Evolutionary conservation across 1,284 basidiomycete species (phyloP), one percentile per base, ranked within the genome.

Genomic region (Cerioporus squamosus): DNA sequence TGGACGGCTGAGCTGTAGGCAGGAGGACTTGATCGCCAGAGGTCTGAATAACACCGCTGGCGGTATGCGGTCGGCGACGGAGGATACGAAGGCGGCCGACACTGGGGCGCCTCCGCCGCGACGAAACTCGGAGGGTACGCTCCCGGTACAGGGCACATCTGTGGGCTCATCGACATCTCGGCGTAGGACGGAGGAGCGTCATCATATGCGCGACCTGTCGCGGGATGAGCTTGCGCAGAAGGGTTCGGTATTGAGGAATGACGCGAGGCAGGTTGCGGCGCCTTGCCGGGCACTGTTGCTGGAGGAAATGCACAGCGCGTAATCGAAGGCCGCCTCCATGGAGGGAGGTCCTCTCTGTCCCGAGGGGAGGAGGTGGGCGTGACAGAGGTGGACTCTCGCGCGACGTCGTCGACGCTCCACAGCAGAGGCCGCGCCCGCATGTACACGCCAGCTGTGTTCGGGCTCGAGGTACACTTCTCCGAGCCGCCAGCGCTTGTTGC

Each of bases 321-420:
- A 3, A 55, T 44, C 18, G 53, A 55, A 2, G 53, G 53, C n/a
- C 53, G 46, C 22, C 53, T 45, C 53, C 53, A 55, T 3, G 53
- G 53, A 29, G 53, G 53, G 4, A 48, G 31, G 9, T n/a, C 18
- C 12, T 23, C 39, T 42, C 33, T 3, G 14, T 14, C 33, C 9
- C 12, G 33, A 14, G 12, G 8, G 33, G 33, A 1, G 33, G 33
- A 1, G 33, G 33, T 10, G 33, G 33, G 6, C 31, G 31, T 5
- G 9, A 9, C 3, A 6, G 31, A 33, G 22, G 8, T 18, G 4
- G 18, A 9, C 6, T 29, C 22, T 18, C n/a, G 22, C 15, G 42
- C 20, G 38, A 48, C 38, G 14, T 43, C 53, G 20, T 43, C 14
- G n/a, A 26, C 9, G 15, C 40, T 33, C 47, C 46, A 49, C 5